Conservation (phyloP, 176 grass and related monocot genomes). For the Carex littledalei region DNA sequence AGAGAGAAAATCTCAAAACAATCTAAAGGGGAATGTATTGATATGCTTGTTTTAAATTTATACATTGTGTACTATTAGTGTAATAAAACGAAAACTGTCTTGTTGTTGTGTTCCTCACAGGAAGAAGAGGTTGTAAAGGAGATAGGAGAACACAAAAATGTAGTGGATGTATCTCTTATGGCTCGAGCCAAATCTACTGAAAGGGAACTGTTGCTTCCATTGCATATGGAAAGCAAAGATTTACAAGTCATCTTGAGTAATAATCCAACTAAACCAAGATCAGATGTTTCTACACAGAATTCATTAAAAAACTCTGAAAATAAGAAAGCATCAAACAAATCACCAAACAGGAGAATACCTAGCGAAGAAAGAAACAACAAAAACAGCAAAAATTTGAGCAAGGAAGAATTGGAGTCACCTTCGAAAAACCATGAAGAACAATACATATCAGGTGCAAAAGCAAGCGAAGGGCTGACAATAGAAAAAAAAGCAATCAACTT, state of each 20-base stretch:
- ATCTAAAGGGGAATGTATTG: neutral
- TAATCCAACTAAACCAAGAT: neutral
- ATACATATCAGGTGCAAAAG: neutral
- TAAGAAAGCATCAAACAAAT: neutral
- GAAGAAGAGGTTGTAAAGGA: neutral
- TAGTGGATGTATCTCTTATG: neutral
- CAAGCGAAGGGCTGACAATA: neutral
- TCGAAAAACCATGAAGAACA: neutral
- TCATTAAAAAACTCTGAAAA: slow-evolving; percentile 12
- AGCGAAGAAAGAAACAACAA: neutral
- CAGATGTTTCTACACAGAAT: slow-evolving; percentile 10
- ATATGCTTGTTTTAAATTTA: neutral
- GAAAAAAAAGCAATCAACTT: neutral
- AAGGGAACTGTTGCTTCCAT: slow-evolving; percentile 12
- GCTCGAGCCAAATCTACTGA: slow-evolving; percentile 5
- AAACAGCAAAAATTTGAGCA: neutral
- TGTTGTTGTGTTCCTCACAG: neutral
- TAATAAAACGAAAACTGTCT: neutral
- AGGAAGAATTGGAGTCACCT: neutral
- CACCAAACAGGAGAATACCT: neutral
- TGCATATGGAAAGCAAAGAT: neutral
- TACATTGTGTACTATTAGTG: neutral
- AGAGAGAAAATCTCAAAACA: neutral
- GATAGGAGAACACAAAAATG: neutral
- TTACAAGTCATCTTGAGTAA: slow-evolving; percentile 3